A percentile compares a stretch with the other conserved stretches of the same genome.
Evolutionary conservation across 306 rosid species (phyloP).

Genomic region (Pterocarpus santalinus): DNA sequence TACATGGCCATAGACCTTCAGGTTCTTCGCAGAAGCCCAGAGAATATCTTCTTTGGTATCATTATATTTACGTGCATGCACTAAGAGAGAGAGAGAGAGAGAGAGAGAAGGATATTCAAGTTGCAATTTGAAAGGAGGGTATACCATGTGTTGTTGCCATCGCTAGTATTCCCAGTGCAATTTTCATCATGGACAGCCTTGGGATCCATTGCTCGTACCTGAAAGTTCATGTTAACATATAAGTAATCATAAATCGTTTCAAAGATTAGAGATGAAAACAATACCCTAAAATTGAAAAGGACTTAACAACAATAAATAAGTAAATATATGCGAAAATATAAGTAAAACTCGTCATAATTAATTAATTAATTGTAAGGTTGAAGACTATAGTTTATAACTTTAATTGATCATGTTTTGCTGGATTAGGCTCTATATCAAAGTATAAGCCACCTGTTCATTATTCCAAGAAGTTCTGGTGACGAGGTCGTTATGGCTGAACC

Average conservation of each 20-base stretch:
- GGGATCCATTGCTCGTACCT: constrained; percentile 77
- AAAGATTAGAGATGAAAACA: not conserved
- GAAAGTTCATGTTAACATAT: constrained; percentile 36
- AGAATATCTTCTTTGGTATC: constrained; percentile 48
- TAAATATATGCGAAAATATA: not conserved
- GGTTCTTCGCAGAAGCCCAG: constrained; percentile 55
- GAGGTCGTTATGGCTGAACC: constrained; percentile 64
- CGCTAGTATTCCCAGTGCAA: constrained; percentile 80
- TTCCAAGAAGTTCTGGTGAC: constrained; percentile 73
- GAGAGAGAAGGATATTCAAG: not conserved
- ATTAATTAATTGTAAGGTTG: constrained; percentile 9
- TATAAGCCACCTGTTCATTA: constrained; percentile 63
- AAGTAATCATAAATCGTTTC: not conserved
- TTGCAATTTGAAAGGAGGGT: not conserved
- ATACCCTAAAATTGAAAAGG: constrained; percentile 53
- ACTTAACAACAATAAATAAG: constrained; percentile 31
- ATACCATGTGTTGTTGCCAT: constrained; percentile 83
- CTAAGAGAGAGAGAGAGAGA: constrained; percentile 1
- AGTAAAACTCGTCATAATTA: not conserved
- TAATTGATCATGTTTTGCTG: not conserved
- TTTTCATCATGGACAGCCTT: constrained; percentile 73
- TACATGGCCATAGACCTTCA: constrained; percentile 52
- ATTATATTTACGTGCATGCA: constrained; percentile 58
- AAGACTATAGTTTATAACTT: constrained; percentile 16
- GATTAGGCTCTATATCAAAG: no score